Conservation (phyloP, 208 protist species). For the Herpetomonas muscarum region DNA sequence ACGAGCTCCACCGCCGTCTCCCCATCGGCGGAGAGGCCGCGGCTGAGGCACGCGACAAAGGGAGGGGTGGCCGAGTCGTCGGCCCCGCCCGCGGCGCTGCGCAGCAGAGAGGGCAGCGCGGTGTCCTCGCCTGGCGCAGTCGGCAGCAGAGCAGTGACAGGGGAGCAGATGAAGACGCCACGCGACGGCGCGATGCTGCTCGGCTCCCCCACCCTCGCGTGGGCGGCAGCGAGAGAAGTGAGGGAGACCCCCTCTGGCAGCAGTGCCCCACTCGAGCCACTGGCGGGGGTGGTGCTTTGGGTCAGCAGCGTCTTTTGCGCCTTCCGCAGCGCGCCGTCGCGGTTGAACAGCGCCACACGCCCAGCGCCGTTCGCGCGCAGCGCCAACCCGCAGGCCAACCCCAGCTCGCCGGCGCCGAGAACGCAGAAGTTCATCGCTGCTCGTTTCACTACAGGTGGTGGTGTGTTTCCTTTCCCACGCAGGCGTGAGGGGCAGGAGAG, state of each 20-base stretch:
- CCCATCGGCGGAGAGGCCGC: conserved; percentile 49
- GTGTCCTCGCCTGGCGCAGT: too few species aligned
- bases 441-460: too few species aligned
- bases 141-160: neutral
- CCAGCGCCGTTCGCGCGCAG: conserved; percentile 27
- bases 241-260: too few species aligned
- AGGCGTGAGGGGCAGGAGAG: neutral
- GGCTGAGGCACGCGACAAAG: conserved; percentile 41
- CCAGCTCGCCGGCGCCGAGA: conserved; percentile 66
- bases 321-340: conserved; percentile 2
- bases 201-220: too few species aligned
- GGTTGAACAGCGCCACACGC: conserved; percentile 5
- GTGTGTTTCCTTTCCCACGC: neutral
- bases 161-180: conserved; percentile 3
- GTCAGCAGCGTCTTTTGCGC: neutral
- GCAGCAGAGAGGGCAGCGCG: too few species aligned
- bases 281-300: too few species aligned
- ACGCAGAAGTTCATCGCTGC: conserved; percentile 33
- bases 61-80: neutral
- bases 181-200: too few species aligned
- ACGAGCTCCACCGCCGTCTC: conserved; percentile 21
- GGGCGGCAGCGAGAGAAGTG: too few species aligned
- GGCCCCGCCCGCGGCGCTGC: too few species aligned
- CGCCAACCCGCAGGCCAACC: conserved; percentile 59
- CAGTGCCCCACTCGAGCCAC: too few species aligned